Base-by-base conservation (phyloP, 805 yeast genomes). In the Kodamaea restingae region DNA sequence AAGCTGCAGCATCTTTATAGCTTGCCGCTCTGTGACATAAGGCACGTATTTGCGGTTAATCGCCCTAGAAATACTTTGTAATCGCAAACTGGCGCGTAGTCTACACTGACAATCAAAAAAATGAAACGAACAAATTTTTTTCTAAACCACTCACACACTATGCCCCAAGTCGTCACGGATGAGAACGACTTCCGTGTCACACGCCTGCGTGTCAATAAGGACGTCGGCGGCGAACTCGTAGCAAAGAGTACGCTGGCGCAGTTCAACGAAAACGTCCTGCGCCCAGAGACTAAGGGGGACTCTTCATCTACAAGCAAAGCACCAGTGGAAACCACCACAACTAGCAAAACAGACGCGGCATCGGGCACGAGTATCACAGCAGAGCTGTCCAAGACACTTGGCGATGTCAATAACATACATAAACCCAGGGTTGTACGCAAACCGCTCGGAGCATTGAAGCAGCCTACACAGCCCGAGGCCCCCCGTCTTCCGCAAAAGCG, bases 401-500 rank as follows among this genome's bases (percentile, higher is more conserved):
- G 18, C 8, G 31, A 27, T 4, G 32, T 12, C 14, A 30, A 10
- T 8, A 28, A 30, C 12, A 30, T 18, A 18, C 32, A 18, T 10
- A 55, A 61, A 26, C 63, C 71, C 1, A n/a, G 17, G 17, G 8
- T 15, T 4, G 7, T 6, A 17, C 32, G 32, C 21, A 55, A 61
- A 26, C 65, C 71, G 1, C 49, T 66, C 38, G 67, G 60, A 7
- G 67, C 65, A 7, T 67, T 60, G 39, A 42, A 44, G 15, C 61
- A 55, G 7, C 66, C 69, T 5, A 47, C 58, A 41, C 58, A 51
- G 39, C 61, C 52, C 44, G 46, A 44, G 14, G 38, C 9, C 18
- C 32, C 32, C 21, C 20, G 32, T 15, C 32, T 67, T 47, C 72
- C 73, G 11, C 67, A 63, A 46, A 78, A 78, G 47, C 63, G 83